A percentile compares a stretch with the other conserved stretches of the same genome.
Conservation (phyloP, 2,329 filamentous ascomycete species). For the Colletotrichum graminicola region DNA sequence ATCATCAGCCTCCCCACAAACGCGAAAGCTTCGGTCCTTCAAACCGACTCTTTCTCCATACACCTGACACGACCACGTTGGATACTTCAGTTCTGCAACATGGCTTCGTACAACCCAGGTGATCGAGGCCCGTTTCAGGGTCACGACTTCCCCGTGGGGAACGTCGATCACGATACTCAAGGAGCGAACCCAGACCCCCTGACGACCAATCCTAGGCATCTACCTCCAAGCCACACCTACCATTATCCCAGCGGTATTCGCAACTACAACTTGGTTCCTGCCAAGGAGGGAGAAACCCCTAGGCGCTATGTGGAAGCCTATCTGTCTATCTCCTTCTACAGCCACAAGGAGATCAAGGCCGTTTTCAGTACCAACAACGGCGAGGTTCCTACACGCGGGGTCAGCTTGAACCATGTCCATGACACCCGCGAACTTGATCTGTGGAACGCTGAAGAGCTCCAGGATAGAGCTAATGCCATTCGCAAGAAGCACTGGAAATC, state of each 20-base stretch:
- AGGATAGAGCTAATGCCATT: slow-evolving; percentile 54
- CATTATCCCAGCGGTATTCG: slow-evolving; percentile 54
- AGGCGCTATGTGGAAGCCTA: slow-evolving; percentile 53
- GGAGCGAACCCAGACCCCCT: background rate
- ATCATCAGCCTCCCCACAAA: slow-evolving; percentile 5
- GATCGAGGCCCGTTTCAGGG: slow-evolving; percentile 4
- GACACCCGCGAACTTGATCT: slow-evolving; percentile 49
- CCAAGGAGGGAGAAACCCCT: slow-evolving; percentile 44
- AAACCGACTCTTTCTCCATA: background rate
- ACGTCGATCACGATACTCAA: background rate
- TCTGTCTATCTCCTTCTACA: slow-evolving; percentile 55
- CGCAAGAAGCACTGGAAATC: slow-evolving; percentile 52
- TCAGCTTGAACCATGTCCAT: slow-evolving; percentile 46
- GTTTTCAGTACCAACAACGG: slow-evolving; percentile 56
- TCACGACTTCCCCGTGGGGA: background rate
- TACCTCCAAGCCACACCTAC: slow-evolving; percentile 42
- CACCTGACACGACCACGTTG: slow-evolving; percentile 7
- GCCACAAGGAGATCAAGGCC: slow-evolving; percentile 48
- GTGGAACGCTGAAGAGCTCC: slow-evolving; percentile 57
- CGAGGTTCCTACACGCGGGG: slow-evolving; percentile 46
- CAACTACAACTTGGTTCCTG: slow-evolving; percentile 51
- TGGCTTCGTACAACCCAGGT: slow-evolving; percentile 19
- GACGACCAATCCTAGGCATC: slow-evolving; percentile 21
- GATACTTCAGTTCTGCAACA: slow-evolving; percentile 5
- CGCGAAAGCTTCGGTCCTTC: background rate